Evolutionary conservation across 176 grass and related monocot species (phyloP).

Genomic region (Hyparrhenia diplandra): DNA sequence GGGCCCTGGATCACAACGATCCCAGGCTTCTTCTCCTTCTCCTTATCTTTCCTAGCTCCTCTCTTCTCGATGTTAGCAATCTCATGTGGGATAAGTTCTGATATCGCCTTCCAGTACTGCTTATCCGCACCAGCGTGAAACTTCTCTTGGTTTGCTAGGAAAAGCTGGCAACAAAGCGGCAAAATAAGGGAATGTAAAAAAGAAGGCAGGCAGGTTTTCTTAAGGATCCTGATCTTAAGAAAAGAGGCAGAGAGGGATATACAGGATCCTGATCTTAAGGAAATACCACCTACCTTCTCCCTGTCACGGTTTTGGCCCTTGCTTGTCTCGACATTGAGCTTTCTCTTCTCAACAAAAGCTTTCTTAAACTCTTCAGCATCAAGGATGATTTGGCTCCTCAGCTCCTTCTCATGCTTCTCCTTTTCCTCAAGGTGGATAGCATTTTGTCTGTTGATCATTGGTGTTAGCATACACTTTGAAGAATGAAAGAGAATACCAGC

Average conservation of each 20-base stretch:
- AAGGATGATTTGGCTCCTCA: slow-evolving; percentile 65
- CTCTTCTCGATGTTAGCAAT: slow-evolving; percentile 85
- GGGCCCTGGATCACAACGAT: slow-evolving; percentile 75
- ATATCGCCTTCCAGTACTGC: slow-evolving; percentile 93
- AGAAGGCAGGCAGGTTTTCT: too few species aligned
- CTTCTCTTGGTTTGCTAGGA: slow-evolving; percentile 75
- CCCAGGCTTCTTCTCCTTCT: slow-evolving; percentile 69
- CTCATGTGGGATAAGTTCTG: slow-evolving; percentile 80
- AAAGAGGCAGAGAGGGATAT: not conserved
- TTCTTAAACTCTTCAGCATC: slow-evolving; percentile 68
- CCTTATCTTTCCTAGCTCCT: slow-evolving; percentile 67
- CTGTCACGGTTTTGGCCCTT: slow-evolving; percentile 70
- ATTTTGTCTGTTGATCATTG: slow-evolving; percentile 60
- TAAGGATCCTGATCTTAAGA: too few species aligned
- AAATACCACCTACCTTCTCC: slow-evolving; percentile 51
- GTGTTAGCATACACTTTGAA: slow-evolving; percentile 3
- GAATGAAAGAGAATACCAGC: not conserved
- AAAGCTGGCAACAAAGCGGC: slow-evolving; percentile 37
- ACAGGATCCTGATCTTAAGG: not conserved
- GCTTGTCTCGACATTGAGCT: slow-evolving; percentile 63
- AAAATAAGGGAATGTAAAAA: not conserved
- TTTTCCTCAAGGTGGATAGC: slow-evolving; percentile 70
- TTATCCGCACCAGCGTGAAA: slow-evolving; percentile 68
- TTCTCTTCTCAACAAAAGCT: slow-evolving; percentile 69
- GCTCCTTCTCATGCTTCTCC: slow-evolving; percentile 74